Evolutionary conservation across 805 yeast genomes (phyloP).

Genomic region (Spathaspora girioi): DNA sequence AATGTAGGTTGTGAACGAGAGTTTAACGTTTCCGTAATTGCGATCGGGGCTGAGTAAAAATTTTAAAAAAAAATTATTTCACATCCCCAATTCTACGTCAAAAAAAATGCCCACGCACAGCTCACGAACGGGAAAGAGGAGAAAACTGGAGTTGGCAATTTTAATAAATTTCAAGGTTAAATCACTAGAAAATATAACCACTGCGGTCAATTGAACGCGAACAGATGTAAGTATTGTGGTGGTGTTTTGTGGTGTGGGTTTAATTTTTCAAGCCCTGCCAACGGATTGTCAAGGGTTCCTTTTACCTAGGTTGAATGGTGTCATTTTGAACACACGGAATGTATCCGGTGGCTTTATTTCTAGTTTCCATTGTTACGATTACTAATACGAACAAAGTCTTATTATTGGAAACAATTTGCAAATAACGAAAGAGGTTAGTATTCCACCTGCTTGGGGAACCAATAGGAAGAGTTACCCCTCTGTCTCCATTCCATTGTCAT

Average conservation of each 20-base stretch:
- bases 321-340: not conserved
- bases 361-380: not conserved
- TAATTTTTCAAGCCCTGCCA: not conserved
- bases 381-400: not conserved
- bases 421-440: not conserved
- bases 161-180: not conserved
- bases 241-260: not conserved
- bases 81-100: not conserved
- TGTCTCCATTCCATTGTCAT: not conserved
- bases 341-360: not conserved
- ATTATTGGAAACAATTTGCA: not conserved
- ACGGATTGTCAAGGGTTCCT: not conserved
- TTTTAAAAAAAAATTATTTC: not conserved
- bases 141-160: not conserved
- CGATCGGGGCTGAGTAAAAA: not conserved
- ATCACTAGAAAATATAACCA: not conserved
- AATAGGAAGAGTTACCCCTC: not conserved
- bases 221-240: not conserved
- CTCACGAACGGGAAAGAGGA: not conserved
- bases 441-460: not conserved
- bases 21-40: not conserved
- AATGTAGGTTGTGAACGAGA: not conserved
- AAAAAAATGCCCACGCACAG: not conserved
- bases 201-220: not conserved
- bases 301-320: not conserved